Base-by-base conservation (phyloP, 306 rosid genomes). In the Mimosa pudica region DNA sequence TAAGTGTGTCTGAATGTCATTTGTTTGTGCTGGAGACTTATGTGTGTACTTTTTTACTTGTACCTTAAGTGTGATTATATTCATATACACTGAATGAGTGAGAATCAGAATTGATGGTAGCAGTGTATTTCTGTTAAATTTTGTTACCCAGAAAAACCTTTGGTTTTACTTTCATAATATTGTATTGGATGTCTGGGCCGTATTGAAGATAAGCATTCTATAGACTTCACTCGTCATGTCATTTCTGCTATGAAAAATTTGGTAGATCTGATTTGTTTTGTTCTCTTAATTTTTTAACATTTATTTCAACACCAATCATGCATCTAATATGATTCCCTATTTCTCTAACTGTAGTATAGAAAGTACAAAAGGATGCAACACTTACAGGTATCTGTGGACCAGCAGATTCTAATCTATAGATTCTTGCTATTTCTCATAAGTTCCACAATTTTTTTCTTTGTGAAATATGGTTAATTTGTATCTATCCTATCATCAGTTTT, bases 381-480 rank as follows among this genome's bases (percentile, higher is more conserved):
- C 11, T 4, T n/a, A n/a, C 14, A 60, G 11, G 92, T 80, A 69
- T 88, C 81, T 89, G 83, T 82, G 93, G 96, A 89, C 93, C 74
- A 84, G 90, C 87, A 78, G 78, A 64, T 62, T 86, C 90, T 41
- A 66, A 16, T 1, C 41, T 2, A 55, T 89, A 83, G 88, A 84
- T 77, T 89, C 80, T 86, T 66, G 82, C 93, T 84, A 45, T 89
- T 89, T 89, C 93, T 91, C 88, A 90, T 85, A 84, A 86, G 93
- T 20, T 73, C 41, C 74, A 91, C 81, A 89, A 14, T 83, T 73
- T 79, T 7, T 57, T 66, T 16, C 30, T 41, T 41, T 42, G 63
- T 55, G 61, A 47, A 73, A 61, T 60, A 0, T 10, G 20, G 1
- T 45, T 16, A 3, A 4, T 1, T 2, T 18, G 35, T 57, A n/a